Base-by-base conservation (phyloP, 2,329 filamentous ascomycete species). In the Penicillium sp. region DNA sequence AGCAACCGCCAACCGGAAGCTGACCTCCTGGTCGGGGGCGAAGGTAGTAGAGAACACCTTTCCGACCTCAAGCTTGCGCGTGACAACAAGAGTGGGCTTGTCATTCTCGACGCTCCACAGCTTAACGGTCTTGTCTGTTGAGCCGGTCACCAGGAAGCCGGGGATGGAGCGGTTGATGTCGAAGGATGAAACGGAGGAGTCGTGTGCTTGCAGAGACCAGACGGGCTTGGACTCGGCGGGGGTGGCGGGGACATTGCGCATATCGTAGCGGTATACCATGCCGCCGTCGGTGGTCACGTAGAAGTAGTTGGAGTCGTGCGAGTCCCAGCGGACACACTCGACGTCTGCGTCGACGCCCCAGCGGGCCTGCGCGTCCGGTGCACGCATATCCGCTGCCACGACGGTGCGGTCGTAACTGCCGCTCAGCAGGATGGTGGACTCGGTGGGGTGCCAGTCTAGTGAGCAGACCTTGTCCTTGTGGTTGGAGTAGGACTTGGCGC, bases 381-480 rank as follows among this genome's bases (percentile, higher is more conserved):
- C 90, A 64, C 94, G 86, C 93, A 99, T 97, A 73, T 99, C 94
- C 3, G 91, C 90, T n/a, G 91, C 92, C 9, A 96, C 91, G 10
- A 96, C 84, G 3, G 93, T 97, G 63, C 92, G 87, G 76, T 99
- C 94, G 78, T 97, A 99, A 72, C 91, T 96, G 60, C 94, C 94
- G 69, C 89, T 96, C 59, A 99, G 83, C 25, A 99, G 83, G 21
- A 96, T 86, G 0, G 94, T 97, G 3, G 93, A 87, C 75, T 97
- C 90, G 43, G 83, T 84, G 0, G 90, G 84, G 79, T 97, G 91
- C 94, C 96, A 99, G 64, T 93, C 89, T 56, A 99, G 80, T 23
- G 93, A 91, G 83, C 93, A 99, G 65, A 97, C 93, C 80, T 99
- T 99, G 82, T 97, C 94, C 36, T 91, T 96, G 79, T 99, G 94